Percentiles rank a stretch among this genome's conserved stretches.
Conservation (phyloP, 306 rosid genomes). For the Chamaecrista fasciculata region DNA sequence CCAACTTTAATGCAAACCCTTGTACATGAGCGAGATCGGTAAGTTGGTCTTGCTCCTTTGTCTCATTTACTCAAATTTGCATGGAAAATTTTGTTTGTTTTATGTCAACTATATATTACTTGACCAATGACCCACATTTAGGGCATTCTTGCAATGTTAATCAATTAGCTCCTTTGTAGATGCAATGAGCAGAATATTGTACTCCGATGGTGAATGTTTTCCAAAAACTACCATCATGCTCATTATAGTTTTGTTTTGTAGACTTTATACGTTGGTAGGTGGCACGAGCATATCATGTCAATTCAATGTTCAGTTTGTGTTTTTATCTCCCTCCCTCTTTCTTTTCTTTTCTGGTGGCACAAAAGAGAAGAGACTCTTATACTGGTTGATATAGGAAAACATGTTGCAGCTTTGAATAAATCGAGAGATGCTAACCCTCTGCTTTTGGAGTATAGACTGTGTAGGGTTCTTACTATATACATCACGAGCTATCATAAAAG, state of each 20-base stretch:
- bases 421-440: neutral
- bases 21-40: constrained; percentile 93
- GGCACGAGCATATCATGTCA: no score
- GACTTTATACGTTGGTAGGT: no score
- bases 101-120: constrained; percentile 8
- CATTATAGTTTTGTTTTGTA: neutral
- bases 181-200: neutral
- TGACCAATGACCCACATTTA: neutral
- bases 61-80: neutral
- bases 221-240: neutral
- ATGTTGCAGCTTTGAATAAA: constrained; percentile 15
- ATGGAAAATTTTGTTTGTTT: neutral
- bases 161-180: neutral
- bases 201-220: neutral
- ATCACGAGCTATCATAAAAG: constrained; percentile 5
- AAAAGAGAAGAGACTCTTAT: neutral
- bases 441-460: constrained; percentile 8
- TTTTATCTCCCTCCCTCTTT: no score
- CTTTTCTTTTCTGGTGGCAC: no score
- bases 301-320: no score
- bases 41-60: constrained; percentile 36
- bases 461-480: neutral
- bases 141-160: constrained; percentile 15
- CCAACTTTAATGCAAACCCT: constrained; percentile 97
- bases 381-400: neutral